phyloP scores from a whole-genome alignment of 2,329 filamentous ascomycete species.

The Neurospora sp. region DNA sequence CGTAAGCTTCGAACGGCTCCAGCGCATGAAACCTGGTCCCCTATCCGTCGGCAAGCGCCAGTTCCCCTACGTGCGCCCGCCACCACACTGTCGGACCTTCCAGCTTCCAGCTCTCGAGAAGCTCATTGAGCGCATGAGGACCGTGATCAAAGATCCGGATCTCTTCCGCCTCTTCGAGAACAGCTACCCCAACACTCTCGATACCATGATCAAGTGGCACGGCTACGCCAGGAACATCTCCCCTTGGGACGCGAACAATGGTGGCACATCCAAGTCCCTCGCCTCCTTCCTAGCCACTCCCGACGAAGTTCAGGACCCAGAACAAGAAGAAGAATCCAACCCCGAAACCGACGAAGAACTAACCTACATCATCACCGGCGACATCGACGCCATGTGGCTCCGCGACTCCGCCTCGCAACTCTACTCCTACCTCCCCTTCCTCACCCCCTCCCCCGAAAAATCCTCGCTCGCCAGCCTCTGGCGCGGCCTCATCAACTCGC shows the following conservation, averaged over 20 bases:
- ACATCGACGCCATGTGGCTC: conserved; percentile 83
- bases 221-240: conserved; percentile 35
- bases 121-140: conserved; percentile 41
- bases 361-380: conserved; percentile 72
- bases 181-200: conserved; percentile 71
- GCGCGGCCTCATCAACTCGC: conserved; percentile 61
- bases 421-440: conserved; percentile 54
- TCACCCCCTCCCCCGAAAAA: conserved; percentile 41
- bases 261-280: neutral
- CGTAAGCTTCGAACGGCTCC: conserved; percentile 16
- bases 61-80: conserved; percentile 40
- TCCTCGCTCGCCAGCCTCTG: conserved; percentile 58
- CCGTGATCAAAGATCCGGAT: conserved; percentile 41
- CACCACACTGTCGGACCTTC: conserved; percentile 60
- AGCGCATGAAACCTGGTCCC: conserved; percentile 18
- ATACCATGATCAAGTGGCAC: conserved; percentile 75
- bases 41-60: conserved; percentile 20
- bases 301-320: conserved; percentile 11
- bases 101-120: conserved; percentile 57
- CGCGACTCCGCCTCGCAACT: conserved; percentile 72
- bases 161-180: conserved; percentile 75
- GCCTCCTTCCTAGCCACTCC: neutral
- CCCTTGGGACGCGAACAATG: neutral
- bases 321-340: conserved; percentile 21
- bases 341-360: conserved; percentile 44